These are phyloP conservation scores for Selaginella tamariscina DNA, from an alignment of 75 land plant genomes.

Conservation along the genomic window DNA sequence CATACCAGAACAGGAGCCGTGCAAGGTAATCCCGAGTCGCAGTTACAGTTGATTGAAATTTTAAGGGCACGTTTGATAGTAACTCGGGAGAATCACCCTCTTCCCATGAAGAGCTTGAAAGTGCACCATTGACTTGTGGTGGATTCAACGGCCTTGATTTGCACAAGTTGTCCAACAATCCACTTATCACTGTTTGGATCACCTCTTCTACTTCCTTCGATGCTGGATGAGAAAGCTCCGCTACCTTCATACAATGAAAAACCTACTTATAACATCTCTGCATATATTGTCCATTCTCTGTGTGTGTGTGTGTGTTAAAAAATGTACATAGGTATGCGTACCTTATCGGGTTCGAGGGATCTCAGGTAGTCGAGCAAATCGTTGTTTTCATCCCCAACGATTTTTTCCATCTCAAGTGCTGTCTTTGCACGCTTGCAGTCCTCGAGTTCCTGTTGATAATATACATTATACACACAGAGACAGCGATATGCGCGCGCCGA, in stretches of 20 bases:
- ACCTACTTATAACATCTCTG: not conserved
- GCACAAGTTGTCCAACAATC: conserved; percentile 51
- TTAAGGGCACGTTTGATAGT: conserved; percentile 24
- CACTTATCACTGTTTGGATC: conserved; percentile 62
- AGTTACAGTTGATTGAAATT: conserved; percentile 56
- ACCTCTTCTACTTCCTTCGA: conserved; percentile 54
- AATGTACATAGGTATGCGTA: conserved; percentile 8
- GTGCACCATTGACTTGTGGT: conserved; percentile 25
- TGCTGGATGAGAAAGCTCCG: conserved; percentile 72
- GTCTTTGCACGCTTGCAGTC: conserved; percentile 61
- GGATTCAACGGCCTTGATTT: conserved; percentile 52
- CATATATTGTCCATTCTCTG: not conserved
- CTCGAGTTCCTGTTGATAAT: conserved; percentile 48
- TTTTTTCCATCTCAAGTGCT: conserved; percentile 73
- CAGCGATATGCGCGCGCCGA: no score
- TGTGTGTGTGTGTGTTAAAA: not conserved
- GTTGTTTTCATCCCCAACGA: conserved; percentile 83
- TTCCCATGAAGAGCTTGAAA: conserved; percentile 21
- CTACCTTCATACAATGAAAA: conserved; percentile 39
- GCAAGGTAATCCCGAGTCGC: conserved; percentile 82
- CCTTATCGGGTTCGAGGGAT: conserved; percentile 84
- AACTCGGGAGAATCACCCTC: conserved; percentile 35
- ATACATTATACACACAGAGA: no score
- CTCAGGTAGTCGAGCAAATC: conserved; percentile 75
- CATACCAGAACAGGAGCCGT: conserved; percentile 79